phyloP scores from a whole-genome alignment of 176 grass and related monocot species.

The Oryza punctata region DNA sequence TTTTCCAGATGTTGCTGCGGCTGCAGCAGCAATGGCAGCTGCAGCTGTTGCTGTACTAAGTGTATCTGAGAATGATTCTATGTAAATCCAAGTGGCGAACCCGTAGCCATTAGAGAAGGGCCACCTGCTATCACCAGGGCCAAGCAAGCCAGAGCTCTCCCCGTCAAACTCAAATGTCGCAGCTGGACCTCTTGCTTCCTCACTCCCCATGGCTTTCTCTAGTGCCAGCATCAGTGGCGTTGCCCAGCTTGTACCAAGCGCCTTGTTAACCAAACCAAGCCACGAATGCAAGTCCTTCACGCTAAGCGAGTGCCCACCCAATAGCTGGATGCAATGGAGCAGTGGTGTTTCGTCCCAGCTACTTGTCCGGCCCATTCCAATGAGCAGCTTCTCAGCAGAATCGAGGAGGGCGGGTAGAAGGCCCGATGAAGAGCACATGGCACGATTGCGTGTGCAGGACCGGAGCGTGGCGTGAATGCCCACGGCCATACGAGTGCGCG shows the following conservation, averaged over 20 bases:
- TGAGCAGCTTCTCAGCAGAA: constrained; percentile 72
- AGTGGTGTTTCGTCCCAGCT: constrained; percentile 68
- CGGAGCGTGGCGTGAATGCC: constrained; percentile 64
- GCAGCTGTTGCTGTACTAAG: constrained; percentile 95
- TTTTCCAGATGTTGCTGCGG: constrained; percentile 86
- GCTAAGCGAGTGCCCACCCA: constrained; percentile 77
- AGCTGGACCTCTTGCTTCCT: constrained; percentile 69
- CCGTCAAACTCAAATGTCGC: constrained; percentile 91
- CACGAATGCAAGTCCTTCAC: constrained; percentile 77
- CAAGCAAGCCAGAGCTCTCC: constrained; percentile 92
- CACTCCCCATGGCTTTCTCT: constrained; percentile 80
- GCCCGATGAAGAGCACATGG: constrained; percentile 87
- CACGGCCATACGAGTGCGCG: constrained; percentile 68
- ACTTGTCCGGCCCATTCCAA: constrained; percentile 35
- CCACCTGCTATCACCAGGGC: constrained; percentile 89
- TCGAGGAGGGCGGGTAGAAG: constrained; percentile 62
- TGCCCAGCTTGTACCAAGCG: constrained; percentile 67
- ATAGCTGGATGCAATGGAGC: constrained; percentile 74
- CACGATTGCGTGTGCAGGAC: constrained; percentile 83
- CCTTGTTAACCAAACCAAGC: constrained; percentile 72
- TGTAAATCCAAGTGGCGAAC: constrained; percentile 94
- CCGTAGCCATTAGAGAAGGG: constrained; percentile 95
- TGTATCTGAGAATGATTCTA: constrained; percentile 92
- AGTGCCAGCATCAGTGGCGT: constrained; percentile 59
- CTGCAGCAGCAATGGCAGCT: constrained; percentile 88